Base-by-base conservation (phyloP, 2,329 filamentous ascomycete species). In the Aspergillus carbonarius region DNA sequence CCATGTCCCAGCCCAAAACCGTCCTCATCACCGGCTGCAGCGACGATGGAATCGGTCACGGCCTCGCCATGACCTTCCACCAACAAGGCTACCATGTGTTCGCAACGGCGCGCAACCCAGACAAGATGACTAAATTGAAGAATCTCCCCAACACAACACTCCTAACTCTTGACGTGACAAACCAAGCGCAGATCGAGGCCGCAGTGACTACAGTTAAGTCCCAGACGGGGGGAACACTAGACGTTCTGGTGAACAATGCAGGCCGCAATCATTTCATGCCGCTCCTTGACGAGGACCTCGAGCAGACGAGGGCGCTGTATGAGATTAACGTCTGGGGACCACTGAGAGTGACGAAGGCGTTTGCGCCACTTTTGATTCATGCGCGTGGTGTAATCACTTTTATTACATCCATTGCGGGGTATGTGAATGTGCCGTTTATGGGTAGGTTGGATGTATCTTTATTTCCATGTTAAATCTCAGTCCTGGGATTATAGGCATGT, bases 221-320 rank as follows among this genome's bases (percentile, higher is more conserved):
- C 9, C 20, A 60, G 4, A 75, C 74, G 0, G 70, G 66, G 3
- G 76, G 75, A 9, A 69, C 54, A 3, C 66, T 80, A 5, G 68
- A 76, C 42, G 63, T 69, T 20, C 68, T 79, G 0, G 62, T 81
- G 61, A 80, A 80, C 66, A 81, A 80, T 59, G 74, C 78, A n/a
- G 79, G 74, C 1, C 55, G 51, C 1, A 66, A 63, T n/a, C 70
- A 66, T 27, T 62, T 70, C 27, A 70, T 71, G 63, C 78, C 77
- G 4, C 55, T 74, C 6, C 58, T 79, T 15, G 76, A 80, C 53
- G 59, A 66, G 1, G 64, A 74, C 27, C 57, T 78, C 1, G 66
- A 72, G 4, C 60, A 67, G 15, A 71, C 67, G 6, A 74, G 72
- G 47, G 53, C 30, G 12, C 27, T 66, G 8, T 67, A 60, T 13